Base-by-base conservation (phyloP, 1,284 basidiomycete genomes). In the Polyporus tsugae region DNA sequence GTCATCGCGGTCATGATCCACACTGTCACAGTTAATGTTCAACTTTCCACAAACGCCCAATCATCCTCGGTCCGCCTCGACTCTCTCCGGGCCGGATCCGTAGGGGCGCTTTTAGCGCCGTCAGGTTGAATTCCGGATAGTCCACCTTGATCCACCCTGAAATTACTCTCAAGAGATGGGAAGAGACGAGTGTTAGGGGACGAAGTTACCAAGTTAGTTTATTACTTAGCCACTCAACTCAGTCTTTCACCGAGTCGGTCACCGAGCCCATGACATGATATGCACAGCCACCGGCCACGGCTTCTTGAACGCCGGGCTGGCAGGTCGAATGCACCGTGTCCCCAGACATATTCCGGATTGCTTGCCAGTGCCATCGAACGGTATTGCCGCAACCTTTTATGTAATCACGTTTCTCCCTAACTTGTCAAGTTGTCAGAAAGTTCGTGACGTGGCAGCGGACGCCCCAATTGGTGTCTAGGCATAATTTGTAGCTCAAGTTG, bases 211-310 rank as follows among this genome's bases (percentile, higher is more conserved):
- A 46, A n/a, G 44, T n/a, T 46, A 6, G 44, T 46, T 46, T 46
- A 22, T 49, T 22, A 49, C 13, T 22, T 22, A 5, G 22, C 22
- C n/a, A 25, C 10, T 13, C 46, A 49, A 13, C 25, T 19, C 15
- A 4, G 4, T 38, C 33, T 2, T 38, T 38, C 55, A 25, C n/a
- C 46, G 46, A 49, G 46, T 49, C 46, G 22, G 10, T 25, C 46
- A 4, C 46, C 46, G 46, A 49, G 5, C 55, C 35, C 33, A 35
- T 41, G 39, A 63, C 35, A 44, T n/a, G 46, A 49, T 15, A 36
- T 9, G 35, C 60, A 62, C 60, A 62, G 60, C 60, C 60, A 62
- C 60, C 60, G 60, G 60, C 44, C 29, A 46, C 44, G 35, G 10
- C 55, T 57, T 22, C n/a, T n/a, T n/a, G n/a, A n/a, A n/a, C n/a